These are phyloP conservation scores for Diaporthe vaccinii DNA, from an alignment of 2,329 filamentous ascomycete species.

Conservation along the genomic window DNA sequence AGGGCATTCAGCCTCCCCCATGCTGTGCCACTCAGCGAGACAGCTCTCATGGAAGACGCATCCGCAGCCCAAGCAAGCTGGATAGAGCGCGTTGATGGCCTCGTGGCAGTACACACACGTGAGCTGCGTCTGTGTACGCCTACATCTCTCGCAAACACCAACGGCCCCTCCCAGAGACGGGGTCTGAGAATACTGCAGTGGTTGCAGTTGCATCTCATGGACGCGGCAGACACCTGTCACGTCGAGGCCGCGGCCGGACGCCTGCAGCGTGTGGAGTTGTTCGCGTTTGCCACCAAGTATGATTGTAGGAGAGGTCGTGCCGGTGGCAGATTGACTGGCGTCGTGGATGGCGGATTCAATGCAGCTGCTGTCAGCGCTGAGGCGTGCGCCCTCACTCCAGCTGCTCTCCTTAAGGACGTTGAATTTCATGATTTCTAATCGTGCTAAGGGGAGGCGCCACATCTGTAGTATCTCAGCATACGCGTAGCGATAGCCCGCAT, in stretches of 20 bases:
- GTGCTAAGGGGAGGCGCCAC: constrained; percentile 73
- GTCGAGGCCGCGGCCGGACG: constrained; percentile 70
- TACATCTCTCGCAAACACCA: constrained; percentile 66
- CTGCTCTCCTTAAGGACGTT: constrained; percentile 69
- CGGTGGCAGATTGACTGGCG: constrained; percentile 54
- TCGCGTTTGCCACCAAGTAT: constrained; percentile 68
- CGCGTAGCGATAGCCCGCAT: constrained; percentile 72
- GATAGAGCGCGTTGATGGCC: constrained; percentile 70
- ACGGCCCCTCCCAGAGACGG: constrained; percentile 61
- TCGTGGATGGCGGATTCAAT: constrained; percentile 51
- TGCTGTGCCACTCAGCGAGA: constrained; percentile 70
- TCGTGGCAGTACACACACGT: constrained; percentile 74
- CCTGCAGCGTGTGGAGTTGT: constrained; percentile 62
- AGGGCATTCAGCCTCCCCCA: constrained; percentile 69
- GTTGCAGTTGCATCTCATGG: constrained; percentile 74
- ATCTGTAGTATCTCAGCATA: constrained; percentile 79
- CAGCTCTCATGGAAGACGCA: constrained; percentile 73
- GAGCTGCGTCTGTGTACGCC: constrained; percentile 68
- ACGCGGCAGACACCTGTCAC: constrained; percentile 73
- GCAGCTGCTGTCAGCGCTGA: constrained; percentile 49
- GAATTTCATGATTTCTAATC: constrained; percentile 78
- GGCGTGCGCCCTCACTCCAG: constrained; percentile 38
- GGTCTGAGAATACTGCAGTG: constrained; percentile 61
- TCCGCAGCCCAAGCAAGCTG: constrained; percentile 73
- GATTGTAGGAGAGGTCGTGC: constrained; percentile 55